Base-by-base conservation (phyloP, 2,329 filamentous ascomycete genomes). In the Sclerotinia minor region DNA sequence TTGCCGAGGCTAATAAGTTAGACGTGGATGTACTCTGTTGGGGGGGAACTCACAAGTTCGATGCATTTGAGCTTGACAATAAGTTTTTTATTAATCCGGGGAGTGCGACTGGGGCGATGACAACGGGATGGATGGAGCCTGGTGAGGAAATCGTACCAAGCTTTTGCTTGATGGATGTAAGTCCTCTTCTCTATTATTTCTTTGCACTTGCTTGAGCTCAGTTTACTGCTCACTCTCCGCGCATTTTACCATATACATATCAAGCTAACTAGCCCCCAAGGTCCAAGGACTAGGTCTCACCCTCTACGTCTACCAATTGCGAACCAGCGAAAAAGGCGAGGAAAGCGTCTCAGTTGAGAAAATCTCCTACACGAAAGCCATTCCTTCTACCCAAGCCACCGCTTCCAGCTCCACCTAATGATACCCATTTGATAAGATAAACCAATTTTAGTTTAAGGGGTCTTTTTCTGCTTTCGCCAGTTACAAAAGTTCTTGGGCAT, bases 141-240 rank as follows among this genome's bases (percentile, higher is more conserved):
- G 63, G 80, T n/a, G 87, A 91, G 76, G 91, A 94, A 67, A 91
- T 90, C 32, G 89, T 89, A 67, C 94, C 94, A 35, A 97, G 93
- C 78, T 97, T 98, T 80, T 97, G 95, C 77, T 81, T 98, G 79
- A 97, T 98, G 94, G 94, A 98, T 85, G 94, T 97, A 79, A 82
- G 92, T 89, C 38, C 57, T 66, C 63, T 32, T 32, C 13, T 57
- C 38, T 47, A 41, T 45, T 35, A 6, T 29, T 67, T 61, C 32
- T 13, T 47, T 47, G 26, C 35, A n/a, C 41, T 41, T 17, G 11
- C 24, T 44, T 32, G 11, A 19, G 24, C 35, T 53, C 24, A 17
- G 17, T 44, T 24, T 24, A 29, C 21, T 32, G 32, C 1, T 5
- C 11, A 21, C 11, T 65, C 17, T 2, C 26, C 19, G 9, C 29